Base-by-base conservation (phyloP, 1,284 basidiomycete genomes). In the Phlebopus sp. region DNA sequence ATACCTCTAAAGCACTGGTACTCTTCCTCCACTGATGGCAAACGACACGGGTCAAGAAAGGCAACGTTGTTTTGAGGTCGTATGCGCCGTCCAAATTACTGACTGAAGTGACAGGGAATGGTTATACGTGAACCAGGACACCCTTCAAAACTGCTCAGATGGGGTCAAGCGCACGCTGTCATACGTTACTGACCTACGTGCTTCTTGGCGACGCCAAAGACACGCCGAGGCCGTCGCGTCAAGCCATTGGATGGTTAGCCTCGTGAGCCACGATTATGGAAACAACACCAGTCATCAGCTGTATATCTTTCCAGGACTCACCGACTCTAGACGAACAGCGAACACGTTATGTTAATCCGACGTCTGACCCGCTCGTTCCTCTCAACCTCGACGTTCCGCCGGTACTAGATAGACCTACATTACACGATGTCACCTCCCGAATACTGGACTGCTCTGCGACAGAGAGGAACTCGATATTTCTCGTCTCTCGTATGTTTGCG, bases 141-240 rank as follows among this genome's bases (percentile, higher is more conserved):
- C 50, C 7, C 51, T 60, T 1, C 46, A 53, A 45, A 49, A 47
- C 34, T 52, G 51, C 36, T 44, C 49, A 6, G 49, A 42, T 36
- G 58, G 55, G 38, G 48, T 59, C 46, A 45, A 48, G 21, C 55
- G 51, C 35, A 25, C 44, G 10, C 30, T 64, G 19, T 43, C 50
- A n/a, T 66, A 66, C 49, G 38, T 57, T 21, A 44, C 43, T 32
- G 51, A 51, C 47, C 63, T 62, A 23, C 55, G 58, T 29, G 52
- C 62, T 23, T 29, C 19, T 34, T 62, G 60, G 60, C 52, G 37
- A 37, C 57, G 59, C 2, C 40, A 56, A 41, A 47, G 43, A 43
- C 41, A 39, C 8, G 27, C 51, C 40, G 54, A 59, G 18, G 53
- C 64, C 27, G 8, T 53, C 47, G 52, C 63, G 1, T 62, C 63